Evolutionary conservation across 306 rosid genomes (phyloP), one percentile per base, ranked within the genome.

Genomic region (Boehmeria nivea): DNA sequence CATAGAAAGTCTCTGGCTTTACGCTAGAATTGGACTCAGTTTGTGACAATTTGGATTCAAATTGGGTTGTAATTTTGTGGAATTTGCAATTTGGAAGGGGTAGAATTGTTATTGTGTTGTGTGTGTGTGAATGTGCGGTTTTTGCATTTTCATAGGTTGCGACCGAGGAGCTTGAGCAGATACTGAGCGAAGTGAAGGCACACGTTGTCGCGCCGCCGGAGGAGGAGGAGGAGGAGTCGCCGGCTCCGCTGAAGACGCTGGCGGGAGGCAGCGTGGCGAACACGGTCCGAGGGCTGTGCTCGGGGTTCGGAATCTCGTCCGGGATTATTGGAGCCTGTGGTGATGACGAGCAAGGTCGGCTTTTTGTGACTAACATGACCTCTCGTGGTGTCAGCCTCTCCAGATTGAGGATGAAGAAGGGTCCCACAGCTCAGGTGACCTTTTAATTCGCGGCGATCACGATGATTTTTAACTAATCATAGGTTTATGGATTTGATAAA

Each of bases 201-300:
- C 82, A 84, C 66, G 43, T 51, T 36, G 52, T 59, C 11, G 54
- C 78, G 7, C 65, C 64, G 15, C 64, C 60, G 0, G 70, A 66
- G 31, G 76, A 43, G 43, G n/a, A n/a, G n/a, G n/a, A n/a, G n/a
- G n/a, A n/a, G n/a, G 26, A 21, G 17, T 65, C 78, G 38, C 40
- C 76, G 3, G 55, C 82, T 16, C 6, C 10, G 45, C 45, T 40
- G 45, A 84, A 87, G 71, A 84, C 96, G 14, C 55, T 91, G 36
- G 96, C 98, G 0, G 95, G 96, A 33, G 98, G 98, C 20, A 91
- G 98, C 50, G 94, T 91, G 44, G 87, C 98, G 14, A 87, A 91
- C 65, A 91, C 96, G 1, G 78, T 91, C 58, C 73, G 98, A 8
- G 98, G 98, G 44, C 70, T 91, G 23, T 72, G 83, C 59, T 57